Evolutionary conservation across 371 early-diverging fungal genomes (phyloP), one percentile per base, ranked within the genome.

Genomic region (Rhizopus delemar): DNA sequence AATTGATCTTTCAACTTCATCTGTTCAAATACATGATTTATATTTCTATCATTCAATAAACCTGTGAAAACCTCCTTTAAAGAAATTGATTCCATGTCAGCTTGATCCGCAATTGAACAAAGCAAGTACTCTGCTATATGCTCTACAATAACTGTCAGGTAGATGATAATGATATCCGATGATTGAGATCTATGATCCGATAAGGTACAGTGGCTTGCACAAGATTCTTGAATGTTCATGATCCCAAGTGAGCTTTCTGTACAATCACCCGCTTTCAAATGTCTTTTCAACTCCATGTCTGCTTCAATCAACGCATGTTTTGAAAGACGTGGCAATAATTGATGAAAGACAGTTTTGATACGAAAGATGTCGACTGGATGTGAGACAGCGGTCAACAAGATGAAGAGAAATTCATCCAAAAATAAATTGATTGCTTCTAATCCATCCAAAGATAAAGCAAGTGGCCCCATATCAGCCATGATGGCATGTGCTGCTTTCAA

Each of bases 401-500:
- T 63, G 43, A 73, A 63, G 35, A 86, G 68, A 41, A 84, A 80
- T 54, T 86, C 85, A 60, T 86, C 85, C 13, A 86, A 63, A 61
- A 86, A 86, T 46, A 74, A 70, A 57, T 86, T 86, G 22, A 86
- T 71, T 9, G 81, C 74, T 59, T 78, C 74, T 13, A 86, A 70
- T n/a, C 84, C 87, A 57, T 86, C 85, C 13, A 75, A 67, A 0
- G 87, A 85, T 32, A 86, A 75, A 53, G 79, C 80, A 36, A 82
- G 73, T 16, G 83, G 76, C 2, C 82, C 85, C 49, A 81, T 66
- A 51, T 84, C 83, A 4, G 85, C 78, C 61, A 86, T 73, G 60
- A 86, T 86, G 62, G 85, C 84, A 57, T 82, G 82, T 8, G 87
- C 87, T 54, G 85, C 84, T 63, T 83, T 76, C 62, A 83, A 79